phyloP scores from a whole-genome alignment of 176 grass and related monocot species.

The Rhipidocladum racemiflorum region DNA sequence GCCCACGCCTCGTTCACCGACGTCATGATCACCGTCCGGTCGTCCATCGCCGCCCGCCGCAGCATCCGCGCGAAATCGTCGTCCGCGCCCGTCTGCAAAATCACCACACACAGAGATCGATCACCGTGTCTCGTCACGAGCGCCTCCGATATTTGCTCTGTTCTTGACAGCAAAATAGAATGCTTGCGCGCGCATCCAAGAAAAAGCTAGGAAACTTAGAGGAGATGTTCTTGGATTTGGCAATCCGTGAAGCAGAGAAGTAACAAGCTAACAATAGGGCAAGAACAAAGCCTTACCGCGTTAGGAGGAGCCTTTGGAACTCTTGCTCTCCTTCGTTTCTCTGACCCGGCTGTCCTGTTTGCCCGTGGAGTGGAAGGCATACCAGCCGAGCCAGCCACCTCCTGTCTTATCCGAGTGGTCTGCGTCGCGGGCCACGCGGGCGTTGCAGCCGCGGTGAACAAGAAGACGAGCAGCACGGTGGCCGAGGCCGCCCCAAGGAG shows the following conservation, averaged over 20 bases:
- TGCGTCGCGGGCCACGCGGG: slow-evolving; percentile 1
- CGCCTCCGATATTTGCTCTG: background rate
- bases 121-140: background rate
- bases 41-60: slow-evolving; percentile 46
- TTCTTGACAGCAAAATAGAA: background rate
- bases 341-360: background rate
- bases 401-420: background rate
- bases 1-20: slow-evolving; percentile 64
- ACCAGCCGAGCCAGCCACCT: background rate
- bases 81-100: background rate
- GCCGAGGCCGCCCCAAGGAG: slow-evolving; percentile 39
- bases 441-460: slow-evolving; percentile 18
- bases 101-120: background rate
- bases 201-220: background rate
- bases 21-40: slow-evolving; percentile 62
- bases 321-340: background rate
- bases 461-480: slow-evolving; percentile 37
- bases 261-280: background rate
- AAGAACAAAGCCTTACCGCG: slow-evolving; percentile 19
- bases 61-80: slow-evolving; percentile 42
- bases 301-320: background rate
- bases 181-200: background rate
- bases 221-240: background rate
- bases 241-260: background rate
- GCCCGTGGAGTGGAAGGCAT: background rate